A percentile compares a stretch with the other conserved stretches of the same genome.
These are phyloP conservation scores for Ganoderma leucocontextum DNA, from an alignment of 1,284 basidiomycete genomes.

Conservation along the genomic window DNA sequence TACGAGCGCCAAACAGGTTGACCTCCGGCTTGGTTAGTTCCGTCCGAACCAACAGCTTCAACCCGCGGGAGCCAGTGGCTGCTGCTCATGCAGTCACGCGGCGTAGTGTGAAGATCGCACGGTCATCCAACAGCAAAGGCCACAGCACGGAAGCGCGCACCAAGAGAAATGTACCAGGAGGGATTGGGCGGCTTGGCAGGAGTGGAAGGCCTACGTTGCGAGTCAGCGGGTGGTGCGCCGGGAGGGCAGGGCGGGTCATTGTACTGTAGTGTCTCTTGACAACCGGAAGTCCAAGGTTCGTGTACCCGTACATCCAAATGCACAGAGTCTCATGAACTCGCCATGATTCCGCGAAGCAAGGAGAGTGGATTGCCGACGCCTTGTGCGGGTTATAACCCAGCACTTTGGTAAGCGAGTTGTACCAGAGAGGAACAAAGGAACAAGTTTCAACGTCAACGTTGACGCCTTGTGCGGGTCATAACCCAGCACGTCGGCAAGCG, in stretches of 20 bases:
- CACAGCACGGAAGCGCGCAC: not conserved
- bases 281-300: not conserved
- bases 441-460: too few relatives aligned
- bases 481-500: not conserved
- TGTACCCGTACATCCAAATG: not conserved
- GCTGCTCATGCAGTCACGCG: not conserved
- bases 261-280: not conserved
- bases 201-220: not conserved
- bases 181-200: slow-evolving; percentile 1
- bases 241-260: not conserved
- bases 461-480: not conserved
- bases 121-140: not conserved
- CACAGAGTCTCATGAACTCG: not conserved
- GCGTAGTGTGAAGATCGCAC: not conserved
- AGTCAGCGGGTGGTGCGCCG: not conserved
- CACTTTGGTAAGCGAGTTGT: not conserved
- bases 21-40: not conserved
- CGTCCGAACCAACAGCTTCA: not conserved
- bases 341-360: not conserved
- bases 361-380: not conserved
- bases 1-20: not conserved
- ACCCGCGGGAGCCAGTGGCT: not conserved
- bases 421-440: not conserved
- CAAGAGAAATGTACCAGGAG: not conserved
- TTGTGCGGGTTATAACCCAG: not conserved